Base-by-base conservation (phyloP, 2,329 filamentous ascomycete genomes). In the Cyphellophora attinorum region DNA sequence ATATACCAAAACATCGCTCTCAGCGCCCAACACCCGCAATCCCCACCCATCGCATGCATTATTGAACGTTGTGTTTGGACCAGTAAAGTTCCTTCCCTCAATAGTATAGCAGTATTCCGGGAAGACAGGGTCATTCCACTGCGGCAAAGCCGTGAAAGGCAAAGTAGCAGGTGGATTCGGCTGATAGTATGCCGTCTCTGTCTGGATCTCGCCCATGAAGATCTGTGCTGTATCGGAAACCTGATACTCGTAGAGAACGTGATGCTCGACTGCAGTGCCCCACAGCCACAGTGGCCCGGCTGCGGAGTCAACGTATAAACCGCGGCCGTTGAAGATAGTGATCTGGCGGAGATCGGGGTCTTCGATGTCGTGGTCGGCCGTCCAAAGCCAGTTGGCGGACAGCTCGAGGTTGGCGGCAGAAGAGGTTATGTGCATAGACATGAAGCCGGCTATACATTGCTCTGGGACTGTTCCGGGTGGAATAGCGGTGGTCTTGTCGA, bases 351-450 rank as follows among this genome's bases (percentile, higher is more conserved):
- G 64, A 25, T 51, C 51, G 8, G 58, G 46, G 44, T 70, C 63
- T 23, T 73, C 70, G n/a, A 72, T 55, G 41, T 74, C 69, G 45
- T 74, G 70, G 41, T 75, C 71, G 51, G 67, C 64, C 1, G 61
- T 61, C 66, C 67, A 70, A 12, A 68, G 45, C 67, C 66, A 70
- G 28, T 55, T 60, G 43, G 73, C 73, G 47, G 69, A 65, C 38
- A 69, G 46, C 45, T 68, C 68, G 11, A 37, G 17, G 5, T 67
- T 31, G 34, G 51, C 33, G 2, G 57, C 58, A 3, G 36, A 38
- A 4, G 37, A 47, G 1, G 58, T 59, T 12, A 62, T 50, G 35
- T 60, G 57, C 49, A 62, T 52, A 6, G 51, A 51, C 52, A 59
- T 55, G 31, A 54, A 59, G 4, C 51, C 59, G 10, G 48, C 56